Conservation (phyloP, 2,329 filamentous ascomycete genomes). For the Aureobasidium lini region DNA sequence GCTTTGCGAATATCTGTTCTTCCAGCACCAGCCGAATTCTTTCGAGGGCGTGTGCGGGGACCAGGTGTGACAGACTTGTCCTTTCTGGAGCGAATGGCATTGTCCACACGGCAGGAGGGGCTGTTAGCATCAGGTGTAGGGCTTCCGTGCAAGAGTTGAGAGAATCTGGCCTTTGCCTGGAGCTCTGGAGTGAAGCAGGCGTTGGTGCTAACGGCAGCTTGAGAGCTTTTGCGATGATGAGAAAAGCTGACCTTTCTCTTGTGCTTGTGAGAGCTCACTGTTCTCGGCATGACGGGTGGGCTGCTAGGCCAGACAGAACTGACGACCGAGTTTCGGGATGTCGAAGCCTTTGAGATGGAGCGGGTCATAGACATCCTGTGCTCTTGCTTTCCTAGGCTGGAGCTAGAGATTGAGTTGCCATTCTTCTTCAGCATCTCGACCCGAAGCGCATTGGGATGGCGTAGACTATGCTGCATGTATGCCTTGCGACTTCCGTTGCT, state of each 20-base stretch:
- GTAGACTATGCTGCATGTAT: slow-evolving; percentile 30
- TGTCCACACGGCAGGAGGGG: slow-evolving; percentile 24
- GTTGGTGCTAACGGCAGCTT: slow-evolving; percentile 31
- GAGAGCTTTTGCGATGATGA: slow-evolving; percentile 44
- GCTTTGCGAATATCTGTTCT: slow-evolving; percentile 77
- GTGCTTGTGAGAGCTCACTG: slow-evolving; percentile 43
- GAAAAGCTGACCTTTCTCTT: slow-evolving; percentile 53
- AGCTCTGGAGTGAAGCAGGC: slow-evolving; percentile 26
- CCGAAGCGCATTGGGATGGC: slow-evolving; percentile 36
- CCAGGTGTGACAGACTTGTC: slow-evolving; percentile 24
- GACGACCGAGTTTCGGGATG: slow-evolving; percentile 35
- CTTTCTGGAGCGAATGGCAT: slow-evolving; percentile 28
- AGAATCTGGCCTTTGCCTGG: slow-evolving; percentile 25
- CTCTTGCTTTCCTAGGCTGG: slow-evolving; percentile 22
- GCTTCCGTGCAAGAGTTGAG: slow-evolving; percentile 17
- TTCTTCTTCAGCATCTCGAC: slow-evolving; percentile 30
- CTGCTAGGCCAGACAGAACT: slow-evolving; percentile 42
- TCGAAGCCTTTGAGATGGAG: slow-evolving; percentile 28
- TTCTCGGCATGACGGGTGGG: slow-evolving; percentile 29
- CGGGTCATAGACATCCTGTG: slow-evolving; percentile 13
- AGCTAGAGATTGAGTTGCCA: slow-evolving; percentile 25
- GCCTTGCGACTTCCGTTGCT: slow-evolving; percentile 30
- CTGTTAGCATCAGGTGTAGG: slow-evolving; percentile 20
- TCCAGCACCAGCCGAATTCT: slow-evolving; percentile 37
- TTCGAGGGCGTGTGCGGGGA: slow-evolving; percentile 29